Conservation (phyloP, 805 yeast genomes). For the Metschnikowia borealis region DNA sequence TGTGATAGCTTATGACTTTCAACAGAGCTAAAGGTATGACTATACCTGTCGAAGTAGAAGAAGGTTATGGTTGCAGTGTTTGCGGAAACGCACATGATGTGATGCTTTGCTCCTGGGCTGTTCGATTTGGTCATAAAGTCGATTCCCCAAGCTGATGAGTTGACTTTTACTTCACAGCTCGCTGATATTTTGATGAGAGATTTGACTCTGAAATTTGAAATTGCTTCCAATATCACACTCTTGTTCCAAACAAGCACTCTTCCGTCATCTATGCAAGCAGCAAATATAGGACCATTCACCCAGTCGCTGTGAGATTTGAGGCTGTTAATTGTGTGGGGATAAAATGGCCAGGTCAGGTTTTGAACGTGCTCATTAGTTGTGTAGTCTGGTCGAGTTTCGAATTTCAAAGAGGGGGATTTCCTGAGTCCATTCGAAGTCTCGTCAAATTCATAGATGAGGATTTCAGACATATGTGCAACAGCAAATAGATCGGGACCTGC, state of each 20-base stretch:
- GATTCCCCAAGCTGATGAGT: slow-evolving; percentile 60
- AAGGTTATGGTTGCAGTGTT: slow-evolving; percentile 47
- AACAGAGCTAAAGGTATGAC: slow-evolving; percentile 26
- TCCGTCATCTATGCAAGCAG: slow-evolving; percentile 56
- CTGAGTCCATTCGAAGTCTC: slow-evolving; percentile 25
- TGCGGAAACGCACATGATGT: slow-evolving; percentile 48
- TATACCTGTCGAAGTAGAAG: slow-evolving; percentile 30
- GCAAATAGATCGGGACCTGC: slow-evolving; percentile 24
- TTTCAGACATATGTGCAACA: slow-evolving; percentile 30
- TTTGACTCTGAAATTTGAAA: not conserved
- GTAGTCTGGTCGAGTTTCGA: slow-evolving; percentile 40
- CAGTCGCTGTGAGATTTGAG: slow-evolving; percentile 36
- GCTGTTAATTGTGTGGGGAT: slow-evolving; percentile 55
- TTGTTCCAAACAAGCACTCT: slow-evolving; percentile 36
- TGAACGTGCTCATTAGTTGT: slow-evolving; percentile 40
- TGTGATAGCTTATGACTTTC: slow-evolving; percentile 44
- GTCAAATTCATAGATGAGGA: slow-evolving; percentile 33
- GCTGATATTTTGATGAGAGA: slow-evolving; percentile 18
- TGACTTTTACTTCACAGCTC: slow-evolving; percentile 22
- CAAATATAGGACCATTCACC: slow-evolving; percentile 40
- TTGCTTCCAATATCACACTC: slow-evolving; percentile 22
- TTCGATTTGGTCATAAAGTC: slow-evolving; percentile 34
- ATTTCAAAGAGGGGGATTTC: slow-evolving; percentile 22
- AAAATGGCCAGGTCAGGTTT: slow-evolving; percentile 48
- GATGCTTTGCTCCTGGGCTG: slow-evolving; percentile 17